These are phyloP conservation scores for Avena insularis DNA, from an alignment of 176 grass and related monocot species.

Conservation along the genomic window DNA sequence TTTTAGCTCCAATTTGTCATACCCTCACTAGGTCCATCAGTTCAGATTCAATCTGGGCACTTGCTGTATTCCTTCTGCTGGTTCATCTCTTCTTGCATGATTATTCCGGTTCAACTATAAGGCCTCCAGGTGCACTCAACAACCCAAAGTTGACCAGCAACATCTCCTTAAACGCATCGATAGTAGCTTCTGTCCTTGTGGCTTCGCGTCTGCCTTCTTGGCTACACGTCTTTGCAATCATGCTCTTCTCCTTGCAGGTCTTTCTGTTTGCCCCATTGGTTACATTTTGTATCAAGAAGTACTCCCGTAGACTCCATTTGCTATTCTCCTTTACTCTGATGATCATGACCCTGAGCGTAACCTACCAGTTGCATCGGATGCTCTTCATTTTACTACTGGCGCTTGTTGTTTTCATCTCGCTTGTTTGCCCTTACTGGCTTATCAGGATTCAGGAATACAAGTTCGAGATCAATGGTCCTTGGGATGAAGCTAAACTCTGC, in stretches of 20 bases:
- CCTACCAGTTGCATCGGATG: conserved; percentile 75
- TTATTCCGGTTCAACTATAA: conserved; percentile 93
- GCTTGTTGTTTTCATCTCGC: conserved; percentile 79
- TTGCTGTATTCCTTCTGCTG: conserved; percentile 82
- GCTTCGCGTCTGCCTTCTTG: conserved; percentile 81
- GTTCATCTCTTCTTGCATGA: conserved; percentile 94
- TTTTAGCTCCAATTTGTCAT: conserved; percentile 89
- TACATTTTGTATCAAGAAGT: conserved; percentile 91
- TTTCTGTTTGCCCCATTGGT: conserved; percentile 92
- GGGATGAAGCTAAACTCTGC: conserved; percentile 98
- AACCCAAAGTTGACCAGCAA: conserved; percentile 90
- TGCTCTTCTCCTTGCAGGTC: conserved; percentile 88
- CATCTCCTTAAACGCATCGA: conserved; percentile 87
- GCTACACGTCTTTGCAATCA: conserved; percentile 92
- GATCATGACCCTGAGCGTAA: conserved; percentile 58
- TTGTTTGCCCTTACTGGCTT: conserved; percentile 89
- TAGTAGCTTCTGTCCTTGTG: conserved; percentile 91
- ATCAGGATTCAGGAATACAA: conserved; percentile 98
- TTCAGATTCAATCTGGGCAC: conserved; percentile 87
- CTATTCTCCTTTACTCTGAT: conserved; percentile 69
- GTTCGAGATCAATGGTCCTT: conserved; percentile 98
- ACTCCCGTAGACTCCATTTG: conserved; percentile 75
- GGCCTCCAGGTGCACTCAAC: conserved; percentile 83
- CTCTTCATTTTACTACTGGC: conserved; percentile 66
- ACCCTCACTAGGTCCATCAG: conserved; percentile 95